These are phyloP conservation scores for Melampsora larici-populina DNA, from an alignment of 1,284 basidiomycete genomes.

Conservation along the genomic window DNA sequence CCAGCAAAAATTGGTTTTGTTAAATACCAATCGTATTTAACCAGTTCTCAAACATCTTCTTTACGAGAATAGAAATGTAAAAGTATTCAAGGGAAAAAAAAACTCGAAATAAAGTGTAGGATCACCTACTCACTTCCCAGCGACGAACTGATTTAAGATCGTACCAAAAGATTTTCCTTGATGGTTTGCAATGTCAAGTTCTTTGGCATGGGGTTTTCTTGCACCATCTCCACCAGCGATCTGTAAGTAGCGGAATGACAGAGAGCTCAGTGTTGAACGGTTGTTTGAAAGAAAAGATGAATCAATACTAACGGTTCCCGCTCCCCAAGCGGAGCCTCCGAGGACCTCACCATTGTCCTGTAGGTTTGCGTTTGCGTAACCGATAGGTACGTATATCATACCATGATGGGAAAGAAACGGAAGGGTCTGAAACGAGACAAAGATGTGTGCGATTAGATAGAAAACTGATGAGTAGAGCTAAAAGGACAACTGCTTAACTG, in stretches of 20 bases:
- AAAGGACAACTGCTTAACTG: slow-evolving; percentile 21
- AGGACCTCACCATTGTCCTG: slow-evolving; percentile 65
- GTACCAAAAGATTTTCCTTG: slow-evolving; percentile 63
- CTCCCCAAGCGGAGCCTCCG: slow-evolving; percentile 56
- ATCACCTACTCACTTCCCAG: slow-evolving; percentile 47
- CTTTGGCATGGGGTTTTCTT: slow-evolving; percentile 63
- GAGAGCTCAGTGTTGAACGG: neutral
- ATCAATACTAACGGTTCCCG: slow-evolving; percentile 57
- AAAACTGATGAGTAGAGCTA: slow-evolving; percentile 15
- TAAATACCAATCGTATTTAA: too few species aligned
- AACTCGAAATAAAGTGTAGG: neutral
- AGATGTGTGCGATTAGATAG: neutral
- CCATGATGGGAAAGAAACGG: slow-evolving; percentile 79
- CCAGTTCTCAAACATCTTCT: too few species aligned
- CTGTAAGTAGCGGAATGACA: slow-evolving; percentile 55
- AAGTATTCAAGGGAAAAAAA: too few species aligned
- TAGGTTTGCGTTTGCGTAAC: slow-evolving; percentile 65
- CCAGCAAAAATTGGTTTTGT: too few species aligned
- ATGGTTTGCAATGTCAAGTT: slow-evolving; percentile 64
- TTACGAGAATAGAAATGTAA: too few species aligned
- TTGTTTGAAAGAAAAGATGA: neutral
- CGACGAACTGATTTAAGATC: slow-evolving; percentile 55
- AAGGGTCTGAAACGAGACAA: slow-evolving; percentile 59
- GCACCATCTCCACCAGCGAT: slow-evolving; percentile 65
- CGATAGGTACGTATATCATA: slow-evolving; percentile 65